Conservation (phyloP, 768 basidiomycete genomes). For the Rickenella mellea region DNA sequence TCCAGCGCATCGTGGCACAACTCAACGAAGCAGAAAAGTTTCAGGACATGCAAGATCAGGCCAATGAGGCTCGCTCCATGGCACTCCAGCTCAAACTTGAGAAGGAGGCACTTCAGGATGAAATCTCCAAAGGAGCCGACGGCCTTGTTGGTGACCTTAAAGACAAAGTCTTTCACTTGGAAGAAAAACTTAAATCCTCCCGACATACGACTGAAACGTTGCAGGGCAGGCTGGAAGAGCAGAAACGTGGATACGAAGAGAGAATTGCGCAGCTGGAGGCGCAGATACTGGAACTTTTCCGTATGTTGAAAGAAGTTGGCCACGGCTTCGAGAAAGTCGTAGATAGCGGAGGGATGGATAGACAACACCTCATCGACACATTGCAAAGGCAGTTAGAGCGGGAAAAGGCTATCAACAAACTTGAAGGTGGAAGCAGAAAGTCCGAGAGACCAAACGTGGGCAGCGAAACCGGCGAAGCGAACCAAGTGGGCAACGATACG, state of each 20-base stretch:
- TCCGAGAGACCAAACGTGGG: slow-evolving; percentile 19
- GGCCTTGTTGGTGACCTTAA: slow-evolving; percentile 83
- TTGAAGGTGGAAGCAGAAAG: slow-evolving; percentile 61
- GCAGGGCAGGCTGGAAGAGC: slow-evolving; percentile 66
- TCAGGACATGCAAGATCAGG: slow-evolving; percentile 72
- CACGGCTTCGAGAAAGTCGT: slow-evolving; percentile 68
- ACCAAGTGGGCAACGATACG: slow-evolving; percentile 21
- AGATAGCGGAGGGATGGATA: slow-evolving; percentile 56
- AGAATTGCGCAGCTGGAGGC: slow-evolving; percentile 81
- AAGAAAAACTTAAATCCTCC: slow-evolving; percentile 71
- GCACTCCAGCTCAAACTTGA: slow-evolving; percentile 63
- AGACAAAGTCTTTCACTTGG: slow-evolving; percentile 52
- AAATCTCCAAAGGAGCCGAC: slow-evolving; percentile 70
- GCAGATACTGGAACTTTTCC: slow-evolving; percentile 89
- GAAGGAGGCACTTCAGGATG: slow-evolving; percentile 75
- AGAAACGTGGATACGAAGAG: slow-evolving; percentile 76
- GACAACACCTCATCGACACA: slow-evolving; percentile 69
- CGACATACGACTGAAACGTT: slow-evolving; percentile 70
- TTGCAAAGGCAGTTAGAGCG: slow-evolving; percentile 79
- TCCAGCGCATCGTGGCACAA: slow-evolving; percentile 78
- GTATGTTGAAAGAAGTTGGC: slow-evolving; percentile 83
- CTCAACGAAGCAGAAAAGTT: slow-evolving; percentile 85
- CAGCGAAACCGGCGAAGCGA: slow-evolving; percentile 15
- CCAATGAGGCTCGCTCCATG: slow-evolving; percentile 53
- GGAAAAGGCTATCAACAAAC: slow-evolving; percentile 71